Percentiles rank a stretch among this genome's conserved stretches.
phyloP scores from a whole-genome alignment of 305 asterid genomes.

The Fraxinus albicans region DNA sequence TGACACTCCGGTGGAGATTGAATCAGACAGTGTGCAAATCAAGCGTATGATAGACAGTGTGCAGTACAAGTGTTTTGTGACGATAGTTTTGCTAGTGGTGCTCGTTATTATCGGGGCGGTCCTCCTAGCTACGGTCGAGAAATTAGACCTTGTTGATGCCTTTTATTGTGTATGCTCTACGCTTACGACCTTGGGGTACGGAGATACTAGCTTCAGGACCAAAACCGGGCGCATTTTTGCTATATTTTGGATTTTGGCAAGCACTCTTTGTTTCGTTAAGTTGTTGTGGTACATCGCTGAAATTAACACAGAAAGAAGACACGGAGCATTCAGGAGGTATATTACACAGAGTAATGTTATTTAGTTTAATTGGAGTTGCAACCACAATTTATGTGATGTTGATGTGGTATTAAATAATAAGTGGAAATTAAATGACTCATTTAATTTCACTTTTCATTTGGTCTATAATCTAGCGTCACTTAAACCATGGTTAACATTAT shows the following conservation, averaged over 20 bases:
- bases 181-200: slow-evolving; percentile 81
- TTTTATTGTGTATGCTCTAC: slow-evolving; percentile 80
- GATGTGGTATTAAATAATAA: too few relatives aligned
- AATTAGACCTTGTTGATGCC: slow-evolving; percentile 58
- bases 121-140: slow-evolving; percentile 55
- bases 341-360: slow-evolving; percentile 19
- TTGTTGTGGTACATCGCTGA: slow-evolving; percentile 63
- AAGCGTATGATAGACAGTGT: neutral
- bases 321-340: slow-evolving; percentile 45
- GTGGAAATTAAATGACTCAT: too few relatives aligned
- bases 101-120: slow-evolving; percentile 52
- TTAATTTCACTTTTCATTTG: too few relatives aligned
- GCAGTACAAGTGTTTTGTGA: slow-evolving; percentile 46
- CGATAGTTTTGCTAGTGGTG: slow-evolving; percentile 39
- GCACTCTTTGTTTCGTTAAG: slow-evolving; percentile 74
- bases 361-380: too few relatives aligned
- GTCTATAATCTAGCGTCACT: too few relatives aligned
- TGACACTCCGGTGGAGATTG: slow-evolving; percentile 52
- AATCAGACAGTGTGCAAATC: slow-evolving; percentile 42
- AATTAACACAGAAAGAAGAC: slow-evolving; percentile 63
- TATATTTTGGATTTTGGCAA: slow-evolving; percentile 70
- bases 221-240: slow-evolving; percentile 75
- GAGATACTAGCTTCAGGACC: slow-evolving; percentile 83
- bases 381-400: too few relatives aligned
- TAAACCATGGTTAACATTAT: too few relatives aligned